Conservation (phyloP, 2,329 filamentous ascomycete species). For the Lasiodiplodia sp. region DNA sequence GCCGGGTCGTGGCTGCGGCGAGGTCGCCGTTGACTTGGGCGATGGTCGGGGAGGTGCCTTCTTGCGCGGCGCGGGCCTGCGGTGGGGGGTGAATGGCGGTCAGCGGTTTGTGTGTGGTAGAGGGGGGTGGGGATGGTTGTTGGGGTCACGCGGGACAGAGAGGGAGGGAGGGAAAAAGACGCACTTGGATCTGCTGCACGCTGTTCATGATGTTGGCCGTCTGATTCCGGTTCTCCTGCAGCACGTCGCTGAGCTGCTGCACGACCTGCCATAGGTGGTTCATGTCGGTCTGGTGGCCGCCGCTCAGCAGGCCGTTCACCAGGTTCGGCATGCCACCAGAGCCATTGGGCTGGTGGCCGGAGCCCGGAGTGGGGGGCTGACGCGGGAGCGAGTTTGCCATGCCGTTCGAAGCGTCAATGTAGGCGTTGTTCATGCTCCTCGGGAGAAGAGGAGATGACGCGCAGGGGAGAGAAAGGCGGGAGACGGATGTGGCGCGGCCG, state of each 20-base stretch:
- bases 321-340: constrained; percentile 45
- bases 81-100: not conserved
- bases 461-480: not conserved
- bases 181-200: constrained; percentile 40
- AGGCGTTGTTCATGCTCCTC: constrained; percentile 27
- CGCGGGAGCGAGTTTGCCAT: constrained; percentile 40
- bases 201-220: constrained; percentile 48
- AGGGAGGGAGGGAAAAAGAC: not conserved
- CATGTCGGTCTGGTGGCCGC: constrained; percentile 53
- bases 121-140: not conserved
- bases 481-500: not conserved
- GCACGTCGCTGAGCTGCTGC: constrained; percentile 48
- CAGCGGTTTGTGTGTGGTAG: not conserved
- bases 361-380: constrained; percentile 42
- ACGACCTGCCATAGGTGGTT: constrained; percentile 52
- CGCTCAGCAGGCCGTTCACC: constrained; percentile 48
- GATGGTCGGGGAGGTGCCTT: constrained; percentile 39
- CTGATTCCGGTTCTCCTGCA: constrained; percentile 50
- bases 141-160: not conserved
- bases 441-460: not conserved
- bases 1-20: constrained; percentile 10
- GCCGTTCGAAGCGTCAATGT: constrained; percentile 35
- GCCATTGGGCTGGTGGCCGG: constrained; percentile 41
- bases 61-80: constrained; percentile 45
- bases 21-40: constrained; percentile 46